A percentile compares a stretch with the other conserved stretches of the same genome.
Conservation (phyloP, 2,329 filamentous ascomycete species). For the Alternaria brassicae region DNA sequence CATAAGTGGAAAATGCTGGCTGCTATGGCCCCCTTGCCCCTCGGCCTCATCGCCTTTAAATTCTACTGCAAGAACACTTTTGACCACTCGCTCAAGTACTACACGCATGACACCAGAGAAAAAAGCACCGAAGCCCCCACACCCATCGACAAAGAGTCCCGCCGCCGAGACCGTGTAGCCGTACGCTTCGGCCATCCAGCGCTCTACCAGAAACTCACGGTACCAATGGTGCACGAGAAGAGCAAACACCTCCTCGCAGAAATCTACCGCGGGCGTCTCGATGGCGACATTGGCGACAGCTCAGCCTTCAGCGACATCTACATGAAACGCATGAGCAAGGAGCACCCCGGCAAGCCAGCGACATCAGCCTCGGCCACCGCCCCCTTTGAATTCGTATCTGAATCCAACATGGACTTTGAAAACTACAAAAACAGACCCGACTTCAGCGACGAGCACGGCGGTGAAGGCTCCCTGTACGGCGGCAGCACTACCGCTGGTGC, state of each 20-base stretch:
- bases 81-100: constrained; percentile 82
- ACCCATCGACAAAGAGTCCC: constrained; percentile 52
- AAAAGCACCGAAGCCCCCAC: constrained; percentile 57
- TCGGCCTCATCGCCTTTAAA: constrained; percentile 85
- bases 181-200: constrained; percentile 89
- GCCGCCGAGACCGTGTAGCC: constrained; percentile 70
- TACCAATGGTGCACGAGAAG: constrained; percentile 93
- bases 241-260: constrained; percentile 85
- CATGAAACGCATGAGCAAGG: constrained; percentile 77
- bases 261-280: constrained; percentile 83
- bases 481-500: constrained; percentile 58
- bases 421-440: constrained; percentile 91
- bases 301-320: constrained; percentile 85
- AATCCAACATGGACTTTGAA: constrained; percentile 85
- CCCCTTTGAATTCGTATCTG: constrained; percentile 89
- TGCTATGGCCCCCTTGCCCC: constrained; percentile 74
- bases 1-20: constrained; percentile 65
- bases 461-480: constrained; percentile 66
- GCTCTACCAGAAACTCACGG: constrained; percentile 86
- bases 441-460: constrained; percentile 87
- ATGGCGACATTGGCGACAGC: constrained; percentile 62
- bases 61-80: constrained; percentile 78
- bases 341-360: constrained; percentile 62
- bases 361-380: constrained; percentile 24
- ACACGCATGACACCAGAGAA: constrained; percentile 68